Percentiles rank a stretch among this genome's conserved stretches.
These are phyloP conservation scores for Sutorius eximius DNA, from an alignment of 1,284 basidiomycete genomes.

Conservation along the genomic window DNA sequence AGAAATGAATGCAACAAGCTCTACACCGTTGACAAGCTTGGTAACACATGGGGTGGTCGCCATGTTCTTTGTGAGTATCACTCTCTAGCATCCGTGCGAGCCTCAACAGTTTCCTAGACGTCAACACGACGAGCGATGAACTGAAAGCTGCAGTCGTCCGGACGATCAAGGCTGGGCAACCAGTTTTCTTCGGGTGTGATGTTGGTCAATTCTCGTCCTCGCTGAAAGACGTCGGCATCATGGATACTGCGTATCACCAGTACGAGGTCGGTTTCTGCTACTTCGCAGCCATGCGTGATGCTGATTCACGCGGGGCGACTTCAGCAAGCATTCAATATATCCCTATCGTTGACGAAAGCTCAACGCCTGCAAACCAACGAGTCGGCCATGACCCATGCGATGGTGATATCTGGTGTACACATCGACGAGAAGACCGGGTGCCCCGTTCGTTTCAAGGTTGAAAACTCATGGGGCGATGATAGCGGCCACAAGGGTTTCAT, in stretches of 20 bases:
- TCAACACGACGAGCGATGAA: conserved; percentile 82
- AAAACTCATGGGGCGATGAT: conserved; percentile 91
- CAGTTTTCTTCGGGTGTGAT: conserved; percentile 95
- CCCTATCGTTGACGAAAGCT: conserved; percentile 73
- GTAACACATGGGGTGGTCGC: conserved; percentile 87
- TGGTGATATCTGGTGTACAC: conserved; percentile 94
- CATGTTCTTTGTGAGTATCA: conserved; percentile 71
- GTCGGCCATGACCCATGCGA: conserved; percentile 88
- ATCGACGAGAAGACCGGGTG: conserved; percentile 69
- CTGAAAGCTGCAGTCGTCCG: conserved; percentile 83
- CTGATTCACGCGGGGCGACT: conserved; percentile 1
- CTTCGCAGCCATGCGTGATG: background rate
- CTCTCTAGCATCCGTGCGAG: background rate
- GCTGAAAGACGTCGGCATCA: conserved; percentile 67
- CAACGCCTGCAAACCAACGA: conserved; percentile 83
- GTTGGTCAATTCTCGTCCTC: conserved; percentile 82
- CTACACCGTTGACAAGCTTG: conserved; percentile 92
- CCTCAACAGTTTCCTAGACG: conserved; percentile 54
- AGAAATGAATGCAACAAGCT: conserved; percentile 80
- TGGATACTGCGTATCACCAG: conserved; percentile 85
- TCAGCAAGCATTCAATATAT: conserved; percentile 59
- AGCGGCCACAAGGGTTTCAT: conserved; percentile 87
- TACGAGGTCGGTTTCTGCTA: conserved; percentile 56
- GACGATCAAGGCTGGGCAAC: conserved; percentile 85
- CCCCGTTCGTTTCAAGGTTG: conserved; percentile 88